phyloP scores from a whole-genome alignment of 768 basidiomycete species.

The Tricholoma flavovirens region DNA sequence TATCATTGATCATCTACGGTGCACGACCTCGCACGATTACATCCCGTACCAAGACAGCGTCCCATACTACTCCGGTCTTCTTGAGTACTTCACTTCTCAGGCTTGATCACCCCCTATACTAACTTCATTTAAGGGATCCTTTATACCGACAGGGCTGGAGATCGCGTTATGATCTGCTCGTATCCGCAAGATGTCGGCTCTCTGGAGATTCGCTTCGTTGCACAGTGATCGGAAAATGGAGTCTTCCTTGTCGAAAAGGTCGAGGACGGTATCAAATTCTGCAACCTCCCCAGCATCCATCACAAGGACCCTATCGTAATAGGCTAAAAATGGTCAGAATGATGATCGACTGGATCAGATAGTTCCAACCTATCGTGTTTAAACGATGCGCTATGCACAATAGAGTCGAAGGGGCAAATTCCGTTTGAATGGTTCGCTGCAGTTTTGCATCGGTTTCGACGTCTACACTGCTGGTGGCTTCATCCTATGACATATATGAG shows the following conservation, averaged over 20 bases:
- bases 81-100: too few relatives aligned
- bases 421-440: constrained; percentile 57
- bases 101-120: too few relatives aligned
- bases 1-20: too few relatives aligned
- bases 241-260: constrained; percentile 48
- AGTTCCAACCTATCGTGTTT: constrained; percentile 9
- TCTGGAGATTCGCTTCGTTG: constrained; percentile 47
- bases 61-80: too few relatives aligned
- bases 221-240: constrained; percentile 68
- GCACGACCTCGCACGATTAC: too few relatives aligned
- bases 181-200: constrained; percentile 2
- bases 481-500: constrained; percentile 3
- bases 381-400: constrained; percentile 51
- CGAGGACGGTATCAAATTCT: constrained; percentile 67
- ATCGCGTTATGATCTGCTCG: not conserved
- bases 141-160: not conserved
- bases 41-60: too few relatives aligned
- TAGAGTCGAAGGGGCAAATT: constrained; percentile 50
- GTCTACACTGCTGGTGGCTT: constrained; percentile 38
- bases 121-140: too few relatives aligned
- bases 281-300: constrained; percentile 63
- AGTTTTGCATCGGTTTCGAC: constrained; percentile 57
- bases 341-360: not conserved
- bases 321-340: constrained; percentile 26
- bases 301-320: constrained; percentile 64